These are phyloP conservation scores for Sphaerulina vaccinii DNA, from an alignment of 2,329 filamentous ascomycete species.

Conservation along the genomic window DNA sequence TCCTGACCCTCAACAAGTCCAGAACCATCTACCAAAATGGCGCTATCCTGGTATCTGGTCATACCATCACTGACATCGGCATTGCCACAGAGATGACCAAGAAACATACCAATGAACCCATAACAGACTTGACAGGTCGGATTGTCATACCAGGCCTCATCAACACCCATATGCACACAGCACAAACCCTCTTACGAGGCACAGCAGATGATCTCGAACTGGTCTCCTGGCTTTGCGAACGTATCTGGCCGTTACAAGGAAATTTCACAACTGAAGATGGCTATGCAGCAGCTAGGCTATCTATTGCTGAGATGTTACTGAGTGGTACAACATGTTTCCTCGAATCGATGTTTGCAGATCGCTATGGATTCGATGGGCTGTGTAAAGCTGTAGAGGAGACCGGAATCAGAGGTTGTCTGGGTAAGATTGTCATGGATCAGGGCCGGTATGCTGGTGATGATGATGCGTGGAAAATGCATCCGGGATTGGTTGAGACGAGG, in stretches of 20 bases:
- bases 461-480: constrained; percentile 46
- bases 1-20: constrained; percentile 51
- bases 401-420: constrained; percentile 47
- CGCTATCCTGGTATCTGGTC: constrained; percentile 43
- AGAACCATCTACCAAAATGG: constrained; percentile 51
- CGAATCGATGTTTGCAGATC: constrained; percentile 53
- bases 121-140: constrained; percentile 41
- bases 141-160: constrained; percentile 53
- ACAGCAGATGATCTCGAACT: constrained; percentile 52
- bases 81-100: background rate
- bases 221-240: constrained; percentile 53
- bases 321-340: constrained; percentile 54
- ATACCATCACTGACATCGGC: constrained; percentile 36
- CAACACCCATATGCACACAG: constrained; percentile 53
- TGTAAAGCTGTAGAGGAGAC: constrained; percentile 46
- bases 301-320: constrained; percentile 53
- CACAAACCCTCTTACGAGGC: constrained; percentile 51
- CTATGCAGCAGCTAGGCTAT: constrained; percentile 50
- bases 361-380: constrained; percentile 49
- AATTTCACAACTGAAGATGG: constrained; percentile 49
- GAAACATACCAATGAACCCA: constrained; percentile 14
- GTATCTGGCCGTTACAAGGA: constrained; percentile 51
- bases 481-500: constrained; percentile 43
- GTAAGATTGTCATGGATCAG: constrained; percentile 48
- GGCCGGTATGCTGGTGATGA: constrained; percentile 44